Base-by-base conservation (phyloP, 495 filamentous ascomycete species). In the Aspergillus homomorphus region DNA sequence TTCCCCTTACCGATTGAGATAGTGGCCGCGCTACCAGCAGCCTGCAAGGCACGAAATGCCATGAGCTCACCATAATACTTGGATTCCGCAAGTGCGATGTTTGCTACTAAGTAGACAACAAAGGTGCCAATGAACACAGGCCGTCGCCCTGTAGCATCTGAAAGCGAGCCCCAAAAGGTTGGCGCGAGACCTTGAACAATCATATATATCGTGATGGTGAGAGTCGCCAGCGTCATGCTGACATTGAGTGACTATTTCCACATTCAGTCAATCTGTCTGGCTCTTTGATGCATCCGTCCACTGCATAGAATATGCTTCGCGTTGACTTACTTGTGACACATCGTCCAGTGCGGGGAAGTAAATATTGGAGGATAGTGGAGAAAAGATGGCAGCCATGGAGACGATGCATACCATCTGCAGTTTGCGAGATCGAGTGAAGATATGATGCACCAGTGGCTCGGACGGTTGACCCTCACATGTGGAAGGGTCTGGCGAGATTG, bases 321-420 rank as follows among this genome's bases (percentile, higher is more conserved):
- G n/a, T 8, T 30, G 5, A 63, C 67, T 53, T 4, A 74, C 73
- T 45, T 53, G 59, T 20, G 73, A 72, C 16, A 76, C 68, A 3
- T 57, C 61, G 8, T 65, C 68, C 20, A 93, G 73, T 2, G 87
- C 85, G 4, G 89, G 89, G 58, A 91, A 91, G 69, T 94, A 94
- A 44, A 91, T 90, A 63, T 89, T 90, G 19, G 87, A 87, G 0
- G 86, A 89, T 51, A 91, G 78, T 2, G 88, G 88, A 0, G 87
- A 90, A 60, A 76, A 74, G 33, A 72, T 69, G 54, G 68, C 73
- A 0, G 75, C 72, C n/a, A 73, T 30, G 9, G 72, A 82, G 43
- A 86, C 82, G 72, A 93, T 51, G 28, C 53, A 41, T 6, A 63
- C 61, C 33, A 63, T 59, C 14, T 42, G 45, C 10, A 51, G 18